A percentile compares a stretch with the other conserved stretches of the same genome.
Evolutionary conservation across 768 basidiomycete species (phyloP).

Genomic region (Amanita fuliginea): DNA sequence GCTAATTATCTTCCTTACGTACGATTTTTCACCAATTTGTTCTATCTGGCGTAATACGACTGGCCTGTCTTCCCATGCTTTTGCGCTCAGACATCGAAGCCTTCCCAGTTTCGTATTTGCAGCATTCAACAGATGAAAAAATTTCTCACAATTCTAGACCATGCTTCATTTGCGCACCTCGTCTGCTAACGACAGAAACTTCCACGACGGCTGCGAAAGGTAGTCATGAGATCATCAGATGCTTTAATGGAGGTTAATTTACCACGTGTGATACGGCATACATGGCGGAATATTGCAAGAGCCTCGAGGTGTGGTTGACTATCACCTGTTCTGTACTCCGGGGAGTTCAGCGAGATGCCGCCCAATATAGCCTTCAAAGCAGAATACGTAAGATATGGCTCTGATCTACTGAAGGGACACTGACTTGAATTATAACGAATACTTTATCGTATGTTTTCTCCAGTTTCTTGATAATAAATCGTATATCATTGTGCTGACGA

Average conservation of each 20-base stretch:
- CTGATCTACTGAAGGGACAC: not conserved
- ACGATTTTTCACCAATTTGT: constrained; percentile 92
- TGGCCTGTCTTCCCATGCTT: constrained; percentile 87
- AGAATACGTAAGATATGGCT: constrained; percentile 4
- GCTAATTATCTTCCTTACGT: constrained; percentile 14
- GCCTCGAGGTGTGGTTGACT: constrained; percentile 68
- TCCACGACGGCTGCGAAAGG: constrained; percentile 59
- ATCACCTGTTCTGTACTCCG: constrained; percentile 63
- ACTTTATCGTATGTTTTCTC: constrained; percentile 70
- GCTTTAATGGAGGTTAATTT: not conserved
- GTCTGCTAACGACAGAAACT: constrained; percentile 53
- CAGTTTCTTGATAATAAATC: constrained; percentile 62
- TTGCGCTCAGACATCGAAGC: constrained; percentile 66
- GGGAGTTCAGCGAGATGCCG: constrained; percentile 53
- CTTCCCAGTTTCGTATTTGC: constrained; percentile 23
- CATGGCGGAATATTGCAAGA: constrained; percentile 60
- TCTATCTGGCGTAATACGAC: constrained; percentile 80
- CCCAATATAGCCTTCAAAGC: constrained; percentile 53
- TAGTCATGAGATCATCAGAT: constrained; percentile 2
- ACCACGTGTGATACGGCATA: constrained; percentile 71
- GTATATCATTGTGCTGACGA: constrained; percentile 63
- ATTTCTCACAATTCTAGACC: constrained; percentile 64
- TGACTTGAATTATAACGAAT: constrained; percentile 69
- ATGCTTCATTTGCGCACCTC: constrained; percentile 58
- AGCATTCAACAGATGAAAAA: not conserved